Evolutionary conservation across 2,329 filamentous ascomycete genomes (phyloP).

Genomic region (Chalaropsis thielavioides): DNA sequence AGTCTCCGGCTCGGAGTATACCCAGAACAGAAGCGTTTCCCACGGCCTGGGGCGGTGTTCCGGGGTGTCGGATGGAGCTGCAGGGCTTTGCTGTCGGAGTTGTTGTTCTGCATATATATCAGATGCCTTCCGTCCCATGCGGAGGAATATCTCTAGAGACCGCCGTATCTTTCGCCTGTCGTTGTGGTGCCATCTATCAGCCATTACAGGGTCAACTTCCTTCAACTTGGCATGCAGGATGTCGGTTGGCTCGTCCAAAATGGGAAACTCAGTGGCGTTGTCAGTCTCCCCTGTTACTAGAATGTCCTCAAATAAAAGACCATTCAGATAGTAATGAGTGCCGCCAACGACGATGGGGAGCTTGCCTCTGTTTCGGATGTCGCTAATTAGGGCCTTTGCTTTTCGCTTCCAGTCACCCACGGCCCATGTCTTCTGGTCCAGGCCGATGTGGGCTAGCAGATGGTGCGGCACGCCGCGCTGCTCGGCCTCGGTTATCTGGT

Average conservation of each 20-base stretch:
- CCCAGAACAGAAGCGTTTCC: constrained; percentile 67
- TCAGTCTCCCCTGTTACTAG: constrained; percentile 36
- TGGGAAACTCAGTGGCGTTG: constrained; percentile 38
- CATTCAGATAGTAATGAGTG: constrained; percentile 89
- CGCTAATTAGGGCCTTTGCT: constrained; percentile 53
- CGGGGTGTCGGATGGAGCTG: background rate
- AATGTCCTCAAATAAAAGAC: constrained; percentile 65
- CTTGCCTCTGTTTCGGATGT: constrained; percentile 64
- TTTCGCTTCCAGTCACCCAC: constrained; percentile 63
- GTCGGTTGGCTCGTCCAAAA: constrained; percentile 57
- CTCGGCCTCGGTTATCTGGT: constrained; percentile 68
- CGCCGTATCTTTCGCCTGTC: constrained; percentile 79
- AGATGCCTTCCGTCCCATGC: constrained; percentile 67
- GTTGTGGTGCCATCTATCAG: constrained; percentile 82
- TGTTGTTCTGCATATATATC: constrained; percentile 72
- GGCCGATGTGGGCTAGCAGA: constrained; percentile 61
- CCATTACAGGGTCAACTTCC: constrained; percentile 80
- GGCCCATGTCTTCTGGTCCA: constrained; percentile 69
- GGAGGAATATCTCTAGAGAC: constrained; percentile 78
- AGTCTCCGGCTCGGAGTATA: constrained; percentile 56
- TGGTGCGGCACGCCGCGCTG: constrained; percentile 74
- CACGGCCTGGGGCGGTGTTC: constrained; percentile 24
- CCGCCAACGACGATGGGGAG: constrained; percentile 86
- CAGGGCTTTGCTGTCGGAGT: constrained; percentile 14
- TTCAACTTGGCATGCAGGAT: constrained; percentile 56